Evolutionary conservation across 208 protist species (phyloP).

Genomic region (Trypanosoma congolense): DNA sequence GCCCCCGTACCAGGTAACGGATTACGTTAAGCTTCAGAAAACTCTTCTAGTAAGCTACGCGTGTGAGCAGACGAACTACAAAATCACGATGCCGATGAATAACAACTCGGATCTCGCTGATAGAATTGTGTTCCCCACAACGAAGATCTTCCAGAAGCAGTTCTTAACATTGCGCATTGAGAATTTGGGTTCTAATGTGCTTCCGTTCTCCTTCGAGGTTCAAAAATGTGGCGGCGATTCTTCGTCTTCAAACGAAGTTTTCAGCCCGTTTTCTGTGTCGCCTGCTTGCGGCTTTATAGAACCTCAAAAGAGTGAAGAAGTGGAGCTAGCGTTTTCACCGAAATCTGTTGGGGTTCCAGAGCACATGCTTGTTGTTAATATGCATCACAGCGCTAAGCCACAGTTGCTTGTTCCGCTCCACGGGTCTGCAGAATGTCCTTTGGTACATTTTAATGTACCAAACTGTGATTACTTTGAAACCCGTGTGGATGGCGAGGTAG

Average conservation of each 20-base stretch:
- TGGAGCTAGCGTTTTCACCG: constrained; percentile 87
- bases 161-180: constrained; percentile 64
- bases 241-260: background rate
- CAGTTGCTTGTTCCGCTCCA: constrained; percentile 59
- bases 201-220: constrained; percentile 76
- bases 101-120: constrained; percentile 23
- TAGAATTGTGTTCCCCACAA: constrained; percentile 78
- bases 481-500: constrained; percentile 62
- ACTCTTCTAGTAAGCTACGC: constrained; percentile 54
- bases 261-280: constrained; percentile 63
- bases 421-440: constrained; percentile 85
- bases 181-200: constrained; percentile 79
- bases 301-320: constrained; percentile 33
- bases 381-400: constrained; percentile 48
- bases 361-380: constrained; percentile 38
- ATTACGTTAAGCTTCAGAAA: constrained; percentile 37
- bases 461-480: constrained; percentile 84
- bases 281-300: constrained; percentile 56
- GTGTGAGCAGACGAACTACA: constrained; percentile 65
- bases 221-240: background rate
- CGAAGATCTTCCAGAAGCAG: constrained; percentile 93
- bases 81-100: constrained; percentile 34
- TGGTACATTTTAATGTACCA: constrained; percentile 95
- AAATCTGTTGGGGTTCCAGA: constrained; percentile 41
- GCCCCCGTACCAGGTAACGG: constrained; percentile 44